Conservation (phyloP, 2,329 filamentous ascomycete genomes). For the Catunica adiposa region DNA sequence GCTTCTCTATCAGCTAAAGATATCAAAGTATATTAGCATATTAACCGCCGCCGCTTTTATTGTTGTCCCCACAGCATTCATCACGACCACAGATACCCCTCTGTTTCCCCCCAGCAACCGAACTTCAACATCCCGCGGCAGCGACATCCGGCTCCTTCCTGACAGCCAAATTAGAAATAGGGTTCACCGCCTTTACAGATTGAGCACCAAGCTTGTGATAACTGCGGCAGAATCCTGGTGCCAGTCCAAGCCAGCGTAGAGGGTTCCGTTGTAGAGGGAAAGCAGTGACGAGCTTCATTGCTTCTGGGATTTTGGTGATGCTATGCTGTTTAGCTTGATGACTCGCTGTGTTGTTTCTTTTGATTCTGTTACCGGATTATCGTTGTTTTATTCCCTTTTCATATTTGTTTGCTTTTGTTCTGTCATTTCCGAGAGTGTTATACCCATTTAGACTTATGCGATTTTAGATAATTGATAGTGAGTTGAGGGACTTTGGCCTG, state of each 20-base stretch:
- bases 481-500: not conserved
- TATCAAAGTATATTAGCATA: not conserved
- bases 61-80: not conserved
- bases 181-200: constrained; percentile 9
- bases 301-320: not conserved
- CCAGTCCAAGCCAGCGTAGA: not conserved
- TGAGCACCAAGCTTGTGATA: constrained; percentile 10
- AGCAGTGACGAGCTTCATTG: not conserved
- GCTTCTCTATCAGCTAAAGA: not conserved
- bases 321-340: not conserved
- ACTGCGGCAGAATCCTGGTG: constrained; percentile 13
- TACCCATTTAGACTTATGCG: not conserved
- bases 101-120: not conserved
- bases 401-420: not conserved
- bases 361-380: not conserved
- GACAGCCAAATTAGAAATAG: not conserved
- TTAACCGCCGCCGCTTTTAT: too few relatives aligned
- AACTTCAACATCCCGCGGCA: not conserved
- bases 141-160: not conserved
- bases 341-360: constrained; percentile 1
- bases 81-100: not conserved
- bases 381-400: not conserved
- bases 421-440: constrained; percentile 1
- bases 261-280: not conserved
- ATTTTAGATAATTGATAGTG: constrained; percentile 1